Percentiles rank a stretch among this genome's conserved stretches.
These are phyloP conservation scores for Cairneyella variabilis DNA, from an alignment of 495 filamentous ascomycete species.

Conservation along the genomic window DNA sequence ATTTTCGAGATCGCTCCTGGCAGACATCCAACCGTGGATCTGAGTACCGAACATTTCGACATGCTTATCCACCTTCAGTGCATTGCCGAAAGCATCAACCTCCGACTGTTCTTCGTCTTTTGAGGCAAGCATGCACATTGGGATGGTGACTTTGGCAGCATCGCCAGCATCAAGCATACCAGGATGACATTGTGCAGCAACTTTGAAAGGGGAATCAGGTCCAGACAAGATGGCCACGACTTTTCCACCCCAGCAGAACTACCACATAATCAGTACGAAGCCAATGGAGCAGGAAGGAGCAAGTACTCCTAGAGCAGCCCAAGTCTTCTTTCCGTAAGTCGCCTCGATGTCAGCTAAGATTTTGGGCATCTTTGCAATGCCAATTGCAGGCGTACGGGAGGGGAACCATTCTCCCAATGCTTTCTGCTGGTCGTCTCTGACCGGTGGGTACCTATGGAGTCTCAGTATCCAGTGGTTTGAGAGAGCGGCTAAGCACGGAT, in stretches of 20 bases:
- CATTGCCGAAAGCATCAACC: constrained; percentile 66
- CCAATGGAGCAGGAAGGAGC: background rate
- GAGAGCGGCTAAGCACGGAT: background rate
- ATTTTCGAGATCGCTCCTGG: constrained; percentile 64
- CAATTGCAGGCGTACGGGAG: constrained; percentile 56
- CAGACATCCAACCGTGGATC: constrained; percentile 90
- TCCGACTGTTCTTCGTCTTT: constrained; percentile 61
- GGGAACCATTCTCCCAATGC: constrained; percentile 72
- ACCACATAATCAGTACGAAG: background rate
- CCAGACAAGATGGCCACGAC: constrained; percentile 54
- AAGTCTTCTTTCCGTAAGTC: constrained; percentile 58
- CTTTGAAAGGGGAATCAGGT: constrained; percentile 58
- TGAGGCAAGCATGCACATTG: constrained; percentile 61
- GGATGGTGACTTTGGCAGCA: constrained; percentile 60
- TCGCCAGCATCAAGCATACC: constrained; percentile 84
- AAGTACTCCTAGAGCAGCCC: constrained; percentile 71
- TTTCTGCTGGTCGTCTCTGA: constrained; percentile 74
- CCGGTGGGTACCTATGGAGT: constrained; percentile 58
- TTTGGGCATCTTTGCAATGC: constrained; percentile 58
- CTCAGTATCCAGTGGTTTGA: background rate
- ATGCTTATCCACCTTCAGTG: constrained; percentile 61
- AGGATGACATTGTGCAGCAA: constrained; percentile 68
- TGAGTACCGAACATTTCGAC: constrained; percentile 79
- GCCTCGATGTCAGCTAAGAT: constrained; percentile 54
- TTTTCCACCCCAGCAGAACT: constrained; percentile 85